phyloP scores from a whole-genome alignment of 148 eudicot species.

The Linanthus parryae region DNA sequence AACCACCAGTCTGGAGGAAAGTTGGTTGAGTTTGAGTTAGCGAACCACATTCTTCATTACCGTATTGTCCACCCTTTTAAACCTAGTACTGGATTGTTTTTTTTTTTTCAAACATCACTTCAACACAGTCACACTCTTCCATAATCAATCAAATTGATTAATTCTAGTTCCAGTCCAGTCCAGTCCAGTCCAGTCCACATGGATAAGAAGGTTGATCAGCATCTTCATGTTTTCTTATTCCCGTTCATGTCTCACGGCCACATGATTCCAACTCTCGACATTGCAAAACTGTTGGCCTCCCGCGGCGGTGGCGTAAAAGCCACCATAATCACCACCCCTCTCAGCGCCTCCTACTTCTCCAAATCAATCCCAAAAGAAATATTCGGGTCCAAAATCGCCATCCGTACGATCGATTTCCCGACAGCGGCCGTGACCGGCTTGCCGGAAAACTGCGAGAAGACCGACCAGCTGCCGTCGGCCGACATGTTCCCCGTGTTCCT shows the following conservation, averaged over 20 bases:
- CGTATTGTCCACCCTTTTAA: no score
- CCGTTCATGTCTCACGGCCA: constrained; percentile 49
- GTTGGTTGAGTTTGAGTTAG: no score
- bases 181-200: no score
- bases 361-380: constrained; percentile 10
- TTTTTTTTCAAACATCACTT: no score
- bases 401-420: constrained; percentile 23
- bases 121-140: no score
- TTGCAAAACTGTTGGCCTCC: constrained; percentile 39
- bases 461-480: constrained; percentile 12
- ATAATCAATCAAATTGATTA: no score
- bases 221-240: constrained; percentile 40
- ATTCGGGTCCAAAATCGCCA: not conserved
- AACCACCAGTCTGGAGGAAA: no score
- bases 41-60: no score
- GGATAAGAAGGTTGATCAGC: constrained; percentile 1
- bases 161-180: no score
- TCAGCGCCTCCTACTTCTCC: constrained; percentile 24
- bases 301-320: constrained; percentile 30
- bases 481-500: constrained; percentile 15
- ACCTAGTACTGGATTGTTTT: no score
- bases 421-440: constrained; percentile 27
- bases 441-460: constrained; percentile 28
- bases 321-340: constrained; percentile 49
- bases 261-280: constrained; percentile 43